Percentiles rank a stretch among this genome's conserved stretches.
These are phyloP conservation scores for Angomonas ambiguus DNA, from an alignment of 208 protist genomes.

Conservation along the genomic window DNA sequence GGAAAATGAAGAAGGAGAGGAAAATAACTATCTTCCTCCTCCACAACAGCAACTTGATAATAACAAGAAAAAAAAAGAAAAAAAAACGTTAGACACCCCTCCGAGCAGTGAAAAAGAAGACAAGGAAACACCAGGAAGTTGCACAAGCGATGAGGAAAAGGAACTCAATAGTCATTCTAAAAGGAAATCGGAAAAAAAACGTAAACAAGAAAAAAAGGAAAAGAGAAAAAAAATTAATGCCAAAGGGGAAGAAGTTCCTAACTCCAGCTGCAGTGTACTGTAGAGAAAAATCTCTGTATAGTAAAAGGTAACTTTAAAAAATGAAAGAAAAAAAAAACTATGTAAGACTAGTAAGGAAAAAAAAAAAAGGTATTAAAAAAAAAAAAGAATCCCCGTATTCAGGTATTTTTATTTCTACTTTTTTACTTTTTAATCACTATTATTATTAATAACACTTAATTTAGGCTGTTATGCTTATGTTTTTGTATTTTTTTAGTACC, in stretches of 20 bases:
- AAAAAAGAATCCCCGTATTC: background rate
- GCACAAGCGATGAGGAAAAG: too few relatives aligned
- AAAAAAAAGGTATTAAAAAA: background rate
- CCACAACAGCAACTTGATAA: too few relatives aligned
- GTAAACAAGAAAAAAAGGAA: background rate
- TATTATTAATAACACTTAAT: background rate
- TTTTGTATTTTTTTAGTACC: conserved; percentile 1
- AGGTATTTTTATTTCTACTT: background rate
- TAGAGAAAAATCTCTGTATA: too few relatives aligned
- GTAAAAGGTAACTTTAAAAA: too few relatives aligned
- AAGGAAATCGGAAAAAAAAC: background rate
- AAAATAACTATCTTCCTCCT: conserved; percentile 1
- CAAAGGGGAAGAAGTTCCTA: background rate
- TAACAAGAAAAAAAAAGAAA: too few relatives aligned
- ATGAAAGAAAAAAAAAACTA: background rate
- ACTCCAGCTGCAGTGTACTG: too few relatives aligned
- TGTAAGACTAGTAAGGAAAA: background rate
- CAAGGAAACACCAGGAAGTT: too few relatives aligned
- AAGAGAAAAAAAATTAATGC: background rate
- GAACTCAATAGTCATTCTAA: background rate
- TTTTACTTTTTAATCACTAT: background rate
- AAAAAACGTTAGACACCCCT: too few relatives aligned
- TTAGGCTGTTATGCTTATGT: background rate
- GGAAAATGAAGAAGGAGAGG: background rate
- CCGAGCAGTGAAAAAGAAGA: too few relatives aligned